Conservation (phyloP, 2,329 filamentous ascomycete species). For the Cladosporium sp. region DNA sequence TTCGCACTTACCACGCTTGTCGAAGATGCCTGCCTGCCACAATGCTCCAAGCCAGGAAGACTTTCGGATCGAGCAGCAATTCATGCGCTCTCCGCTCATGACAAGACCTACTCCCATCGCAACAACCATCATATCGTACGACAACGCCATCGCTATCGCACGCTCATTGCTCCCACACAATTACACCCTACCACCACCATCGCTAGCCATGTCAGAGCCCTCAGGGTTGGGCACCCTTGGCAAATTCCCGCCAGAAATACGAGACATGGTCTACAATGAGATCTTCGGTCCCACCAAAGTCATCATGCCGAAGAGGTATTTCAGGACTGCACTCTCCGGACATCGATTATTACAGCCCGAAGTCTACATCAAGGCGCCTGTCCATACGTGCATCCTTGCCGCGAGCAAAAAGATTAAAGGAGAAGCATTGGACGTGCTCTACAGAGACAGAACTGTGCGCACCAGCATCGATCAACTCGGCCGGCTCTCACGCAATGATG, state of each 20-base stretch:
- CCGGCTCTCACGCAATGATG: background rate
- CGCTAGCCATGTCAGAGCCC: background rate
- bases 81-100: background rate
- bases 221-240: background rate
- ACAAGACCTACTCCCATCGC: background rate
- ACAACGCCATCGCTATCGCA: background rate
- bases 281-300: background rate
- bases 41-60: background rate
- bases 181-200: background rate
- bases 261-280: background rate
- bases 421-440: slow-evolving; percentile 22
- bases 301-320: background rate
- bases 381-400: slow-evolving; percentile 18
- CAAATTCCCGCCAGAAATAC: background rate
- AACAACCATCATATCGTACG: background rate
- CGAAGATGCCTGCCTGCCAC: background rate
- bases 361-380: background rate
- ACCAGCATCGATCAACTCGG: background rate
- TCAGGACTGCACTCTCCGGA: background rate
- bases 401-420: slow-evolving; percentile 17
- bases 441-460: slow-evolving; percentile 9
- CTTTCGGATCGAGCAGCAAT: background rate
- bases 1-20: background rate
- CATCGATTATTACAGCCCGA: background rate
- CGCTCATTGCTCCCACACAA: background rate